Evolutionary conservation across 2,329 filamentous ascomycete genomes (phyloP).

Genomic region (Penicillium occitanis): DNA sequence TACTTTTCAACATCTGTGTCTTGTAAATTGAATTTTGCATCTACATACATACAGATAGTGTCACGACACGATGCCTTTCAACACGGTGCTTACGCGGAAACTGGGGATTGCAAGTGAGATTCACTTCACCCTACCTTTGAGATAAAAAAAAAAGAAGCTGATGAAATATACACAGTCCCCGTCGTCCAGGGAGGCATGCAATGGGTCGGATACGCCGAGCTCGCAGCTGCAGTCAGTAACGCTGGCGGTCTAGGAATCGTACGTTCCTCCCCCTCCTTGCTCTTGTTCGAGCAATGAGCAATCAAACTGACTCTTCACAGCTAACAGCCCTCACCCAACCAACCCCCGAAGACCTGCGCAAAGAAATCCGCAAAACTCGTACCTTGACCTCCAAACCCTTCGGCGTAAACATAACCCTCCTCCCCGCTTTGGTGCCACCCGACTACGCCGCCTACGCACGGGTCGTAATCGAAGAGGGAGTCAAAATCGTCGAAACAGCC

Average conservation of each 20-base stretch:
- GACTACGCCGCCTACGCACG: conserved; percentile 91
- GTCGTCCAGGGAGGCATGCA: conserved; percentile 56
- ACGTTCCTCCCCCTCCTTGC: conserved; percentile 24
- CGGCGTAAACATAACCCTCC: conserved; percentile 90
- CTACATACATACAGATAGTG: background rate
- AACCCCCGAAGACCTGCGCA: conserved; percentile 83
- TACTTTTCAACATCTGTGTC: background rate
- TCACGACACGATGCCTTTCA: conserved; percentile 58
- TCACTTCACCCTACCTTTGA: background rate
- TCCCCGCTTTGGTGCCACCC: conserved; percentile 84
- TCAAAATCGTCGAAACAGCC: conserved; percentile 88
- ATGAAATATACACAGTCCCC: conserved; percentile 37
- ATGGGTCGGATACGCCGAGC: conserved; percentile 57
- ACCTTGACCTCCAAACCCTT: conserved; percentile 67
- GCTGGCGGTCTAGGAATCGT: conserved; percentile 55
- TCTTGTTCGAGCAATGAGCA: no score
- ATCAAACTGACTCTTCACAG: conserved; percentile 27
- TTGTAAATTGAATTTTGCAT: background rate
- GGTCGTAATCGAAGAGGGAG: conserved; percentile 88
- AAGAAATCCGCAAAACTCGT: conserved; percentile 86
- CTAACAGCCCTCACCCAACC: conserved; percentile 76
- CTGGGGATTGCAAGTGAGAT: conserved; percentile 53
- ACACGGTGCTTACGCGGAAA: conserved; percentile 61
- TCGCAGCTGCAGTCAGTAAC: conserved; percentile 55
- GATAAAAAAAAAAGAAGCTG: background rate